Conservation (phyloP, 208 protist genomes). For the Crithidia thermophila region DNA sequence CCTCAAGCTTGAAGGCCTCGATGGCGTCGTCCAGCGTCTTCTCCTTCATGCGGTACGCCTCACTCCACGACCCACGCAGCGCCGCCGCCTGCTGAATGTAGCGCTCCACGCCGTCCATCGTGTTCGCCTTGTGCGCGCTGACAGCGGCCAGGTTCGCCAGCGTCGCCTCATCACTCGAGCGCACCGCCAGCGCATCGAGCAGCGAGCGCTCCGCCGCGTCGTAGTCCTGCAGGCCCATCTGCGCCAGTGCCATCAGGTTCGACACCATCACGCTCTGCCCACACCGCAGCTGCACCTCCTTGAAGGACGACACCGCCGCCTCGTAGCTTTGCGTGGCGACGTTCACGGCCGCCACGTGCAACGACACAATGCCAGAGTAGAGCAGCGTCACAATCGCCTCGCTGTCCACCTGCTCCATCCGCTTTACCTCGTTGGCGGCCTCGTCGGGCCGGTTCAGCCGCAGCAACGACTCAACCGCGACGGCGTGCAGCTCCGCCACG, state of each 20-base stretch:
- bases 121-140: constrained; percentile 48
- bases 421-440: constrained; percentile 64
- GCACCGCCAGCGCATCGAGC: constrained; percentile 71
- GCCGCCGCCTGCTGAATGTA: constrained; percentile 59
- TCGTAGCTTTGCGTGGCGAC: constrained; percentile 30
- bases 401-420: constrained; percentile 86
- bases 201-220: constrained; percentile 74
- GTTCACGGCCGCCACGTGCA: constrained; percentile 58
- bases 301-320: constrained; percentile 67
- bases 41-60: constrained; percentile 31
- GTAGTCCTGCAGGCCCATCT: constrained; percentile 68
- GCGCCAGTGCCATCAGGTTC: constrained; percentile 78
- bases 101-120: constrained; percentile 53
- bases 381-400: constrained; percentile 83
- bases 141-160: constrained; percentile 81
- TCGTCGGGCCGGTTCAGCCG: constrained; percentile 75
- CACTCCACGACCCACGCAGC: constrained; percentile 45
- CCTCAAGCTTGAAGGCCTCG: constrained; percentile 35
- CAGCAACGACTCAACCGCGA: constrained; percentile 75
- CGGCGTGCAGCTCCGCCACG: constrained; percentile 58
- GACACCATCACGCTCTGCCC: constrained; percentile 70
- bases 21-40: constrained; percentile 57
- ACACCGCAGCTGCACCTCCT: constrained; percentile 74
- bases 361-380: constrained; percentile 51
- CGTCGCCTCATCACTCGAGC: constrained; percentile 71